A percentile compares a stretch with the other conserved stretches of the same genome.
Evolutionary conservation across 768 basidiomycete genomes (phyloP).

Genomic region (Fomitopsis pulvina): DNA sequence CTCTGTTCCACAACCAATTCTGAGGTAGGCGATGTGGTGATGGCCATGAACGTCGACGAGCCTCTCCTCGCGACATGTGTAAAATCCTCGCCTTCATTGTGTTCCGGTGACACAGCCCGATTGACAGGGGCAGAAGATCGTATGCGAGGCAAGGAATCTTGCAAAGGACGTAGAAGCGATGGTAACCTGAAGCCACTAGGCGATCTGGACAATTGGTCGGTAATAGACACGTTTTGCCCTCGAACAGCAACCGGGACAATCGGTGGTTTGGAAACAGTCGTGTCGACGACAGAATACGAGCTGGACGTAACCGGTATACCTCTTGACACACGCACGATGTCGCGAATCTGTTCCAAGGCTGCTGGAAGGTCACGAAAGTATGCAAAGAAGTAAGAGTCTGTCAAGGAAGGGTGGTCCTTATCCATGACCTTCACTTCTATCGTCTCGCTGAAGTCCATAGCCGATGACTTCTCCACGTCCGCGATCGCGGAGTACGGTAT

Average conservation of each 20-base stretch:
- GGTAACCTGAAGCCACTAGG: conserved; percentile 53
- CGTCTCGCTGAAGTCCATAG: conserved; percentile 94
- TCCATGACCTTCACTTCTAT: conserved; percentile 92
- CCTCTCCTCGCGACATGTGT: conserved; percentile 60
- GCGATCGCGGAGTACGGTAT: conserved; percentile 88
- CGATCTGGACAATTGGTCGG: conserved; percentile 20
- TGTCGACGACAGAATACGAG: conserved; percentile 21
- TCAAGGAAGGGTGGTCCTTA: conserved; percentile 65
- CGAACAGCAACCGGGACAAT: conserved; percentile 31
- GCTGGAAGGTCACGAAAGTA: conserved; percentile 81
- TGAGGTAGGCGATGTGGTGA: conserved; percentile 38
- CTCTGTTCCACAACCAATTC: conserved; percentile 8
- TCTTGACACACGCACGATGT: conserved; percentile 58
- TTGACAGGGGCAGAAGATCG: conserved; percentile 15
- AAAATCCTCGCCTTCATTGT: conserved; percentile 51
- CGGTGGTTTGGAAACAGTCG: conserved; percentile 13
- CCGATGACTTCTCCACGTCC: conserved; percentile 82
- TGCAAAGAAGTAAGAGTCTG: conserved; percentile 91
- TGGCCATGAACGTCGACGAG: conserved; percentile 51
- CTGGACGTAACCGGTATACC: conserved; percentile 12
- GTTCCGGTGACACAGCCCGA: conserved; percentile 22
- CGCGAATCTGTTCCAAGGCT: conserved; percentile 78
- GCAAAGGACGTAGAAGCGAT: conserved; percentile 62
- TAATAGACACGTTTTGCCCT: conserved; percentile 30
- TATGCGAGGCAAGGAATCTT: conserved; percentile 40